phyloP scores from a whole-genome alignment of 2,329 filamentous ascomycete genomes.

The Aspergillus arachidicola region DNA sequence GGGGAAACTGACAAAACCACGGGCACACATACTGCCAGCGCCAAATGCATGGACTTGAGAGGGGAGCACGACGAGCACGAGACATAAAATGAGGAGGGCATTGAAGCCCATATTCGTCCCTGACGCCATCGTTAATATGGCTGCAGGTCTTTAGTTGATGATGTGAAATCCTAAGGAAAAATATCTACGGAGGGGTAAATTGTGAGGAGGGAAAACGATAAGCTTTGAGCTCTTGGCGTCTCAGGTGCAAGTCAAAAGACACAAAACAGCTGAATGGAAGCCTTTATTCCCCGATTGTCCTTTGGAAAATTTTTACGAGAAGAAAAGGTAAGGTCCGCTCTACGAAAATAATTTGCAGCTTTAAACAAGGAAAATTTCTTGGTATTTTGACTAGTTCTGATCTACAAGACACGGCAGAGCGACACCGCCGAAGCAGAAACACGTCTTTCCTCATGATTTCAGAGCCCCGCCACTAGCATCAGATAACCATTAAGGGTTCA shows the following conservation, averaged over 20 bases:
- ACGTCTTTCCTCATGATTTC: not conserved
- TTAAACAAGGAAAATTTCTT: not conserved
- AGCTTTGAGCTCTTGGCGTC: not conserved
- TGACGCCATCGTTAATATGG: constrained; percentile 20
- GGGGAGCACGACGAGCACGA: constrained; percentile 42
- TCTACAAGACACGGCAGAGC: constrained; percentile 1
- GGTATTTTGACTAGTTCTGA: not conserved
- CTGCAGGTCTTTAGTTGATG: not conserved
- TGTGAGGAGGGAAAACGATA: not conserved
- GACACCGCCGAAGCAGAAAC: not conserved
- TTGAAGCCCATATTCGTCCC: constrained; percentile 29
- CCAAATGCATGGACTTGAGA: constrained; percentile 47
- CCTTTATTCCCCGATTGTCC: not conserved
- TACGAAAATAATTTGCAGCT: not conserved
- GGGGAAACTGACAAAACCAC: not conserved
- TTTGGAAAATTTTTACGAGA: not conserved
- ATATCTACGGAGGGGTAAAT: not conserved
- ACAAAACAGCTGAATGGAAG: not conserved
- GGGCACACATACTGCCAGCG: constrained; percentile 43
- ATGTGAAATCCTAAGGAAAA: constrained; percentile 17
- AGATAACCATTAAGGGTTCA: not conserved
- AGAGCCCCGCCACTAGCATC: not conserved
- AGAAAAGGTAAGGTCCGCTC: not conserved
- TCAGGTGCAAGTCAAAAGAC: no score
- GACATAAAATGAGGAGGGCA: constrained; percentile 37